Base-by-base conservation (phyloP, 2,329 filamentous ascomycete genomes). In the Aspergillus niger region DNA sequence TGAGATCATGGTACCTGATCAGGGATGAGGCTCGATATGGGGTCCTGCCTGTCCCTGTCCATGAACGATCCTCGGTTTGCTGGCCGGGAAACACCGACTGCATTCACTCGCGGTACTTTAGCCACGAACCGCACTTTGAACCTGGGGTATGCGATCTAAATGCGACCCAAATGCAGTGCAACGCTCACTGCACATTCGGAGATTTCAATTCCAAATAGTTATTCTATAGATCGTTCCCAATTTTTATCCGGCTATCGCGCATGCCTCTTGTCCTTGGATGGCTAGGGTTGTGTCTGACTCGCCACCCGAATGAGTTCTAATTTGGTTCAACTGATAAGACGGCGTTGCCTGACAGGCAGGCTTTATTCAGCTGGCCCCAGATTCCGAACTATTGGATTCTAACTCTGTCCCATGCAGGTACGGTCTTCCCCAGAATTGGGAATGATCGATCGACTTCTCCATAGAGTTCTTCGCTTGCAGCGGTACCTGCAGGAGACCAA, bases 301-400 rank as follows among this genome's bases (percentile, higher is more conserved):
- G 47, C 26, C 47, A 17, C 47, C 47, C 32, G 24, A 50, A 5
- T 3, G 8, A n/a, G n/a, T 15, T 17, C 17, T 7, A 11, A n/a
- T 30, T n/a, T 20, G 47, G 47, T 50, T 50, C 47, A 20, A 44
- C 47, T 50, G 47, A 50, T 50, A 50, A 50, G 47, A 28, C 47
- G 13, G 2, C 15, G 8, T 17, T 17, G 15, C 24, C 24, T 50
- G 47, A 32, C 47, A 32, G 47, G 47, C 47, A 32, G 24, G 30
- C 26, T 10, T 7, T 10, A 11, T 30, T 11, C 24, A 28, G 24
- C 22, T 26, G 20, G 24, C 7, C 24, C 44, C 44, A 49, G 24
- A 26, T 26, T 17, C 24, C 6, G 26, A 8, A 49, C 24, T 49
- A 49, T 15, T 26, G 44, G 24, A 15, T 15, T 17, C 24, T 49